Evolutionary conservation across 2,329 filamentous ascomycete genomes (phyloP).

Genomic region (Harringtonia aguacate): DNA sequence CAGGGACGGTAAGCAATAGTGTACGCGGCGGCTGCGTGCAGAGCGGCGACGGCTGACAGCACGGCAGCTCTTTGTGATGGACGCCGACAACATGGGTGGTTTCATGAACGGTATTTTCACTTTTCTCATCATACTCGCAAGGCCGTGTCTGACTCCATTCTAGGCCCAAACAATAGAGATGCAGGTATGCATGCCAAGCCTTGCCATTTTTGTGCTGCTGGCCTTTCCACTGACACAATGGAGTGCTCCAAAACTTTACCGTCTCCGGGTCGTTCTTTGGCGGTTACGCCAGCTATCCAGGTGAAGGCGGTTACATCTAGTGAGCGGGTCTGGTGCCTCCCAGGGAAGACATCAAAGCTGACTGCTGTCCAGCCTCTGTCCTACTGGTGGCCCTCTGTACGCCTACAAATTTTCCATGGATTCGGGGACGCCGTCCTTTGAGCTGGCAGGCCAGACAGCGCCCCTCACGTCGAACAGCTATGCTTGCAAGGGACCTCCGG

Average conservation of each 20-base stretch:
- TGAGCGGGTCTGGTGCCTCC: background rate
- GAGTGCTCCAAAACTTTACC: constrained; percentile 3
- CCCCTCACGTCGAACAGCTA: constrained; percentile 11
- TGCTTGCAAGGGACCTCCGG: constrained; percentile 22
- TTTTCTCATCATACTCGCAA: constrained; percentile 14
- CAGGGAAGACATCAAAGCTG: background rate
- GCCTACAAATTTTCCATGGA: constrained; percentile 22
- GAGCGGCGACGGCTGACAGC: background rate
- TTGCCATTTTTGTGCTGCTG: too few species aligned
- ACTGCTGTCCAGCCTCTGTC: constrained; percentile 15
- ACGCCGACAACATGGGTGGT: constrained; percentile 29
- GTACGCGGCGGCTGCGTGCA: background rate
- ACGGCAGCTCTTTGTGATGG: constrained; percentile 24
- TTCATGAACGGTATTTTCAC: constrained; percentile 21
- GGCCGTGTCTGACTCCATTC: background rate
- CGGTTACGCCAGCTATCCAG: constrained; percentile 26
- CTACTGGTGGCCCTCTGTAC: constrained; percentile 20
- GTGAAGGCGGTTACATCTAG: constrained; percentile 32
- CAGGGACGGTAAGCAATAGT: constrained; percentile 1
- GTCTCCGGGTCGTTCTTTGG: constrained; percentile 23
- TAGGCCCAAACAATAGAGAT: background rate
- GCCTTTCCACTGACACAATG: background rate
- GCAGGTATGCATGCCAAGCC: background rate
- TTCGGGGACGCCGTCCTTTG: constrained; percentile 21
- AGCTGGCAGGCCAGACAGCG: constrained; percentile 18